Base-by-base conservation (phyloP, 768 basidiomycete genomes). In the Naganishia friedmannii region DNA sequence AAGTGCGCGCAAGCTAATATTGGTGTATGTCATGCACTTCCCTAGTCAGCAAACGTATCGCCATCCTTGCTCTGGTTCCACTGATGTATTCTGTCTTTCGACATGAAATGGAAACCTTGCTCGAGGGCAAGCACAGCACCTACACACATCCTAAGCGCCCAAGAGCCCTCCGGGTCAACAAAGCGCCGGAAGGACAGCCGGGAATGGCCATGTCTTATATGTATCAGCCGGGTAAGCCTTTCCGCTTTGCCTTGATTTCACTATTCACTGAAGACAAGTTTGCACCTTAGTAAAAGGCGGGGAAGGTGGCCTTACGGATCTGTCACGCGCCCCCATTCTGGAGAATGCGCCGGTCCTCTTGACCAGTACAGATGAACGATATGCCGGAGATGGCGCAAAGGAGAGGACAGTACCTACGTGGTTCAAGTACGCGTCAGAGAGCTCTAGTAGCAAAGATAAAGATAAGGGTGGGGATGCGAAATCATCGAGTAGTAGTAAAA, bases 171-270 rank as follows among this genome's bases (percentile, higher is more conserved):
- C 54, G 53, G 31, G 51, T 45, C 37, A 56, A 65, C 53, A 72
- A 69, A 23, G 54, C 55, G 34, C 68, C 53, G 37, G 55, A 66
- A 15, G 66, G 65, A 23, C 39, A 54, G 19, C 71, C 71, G 1
- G 71, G 66, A 28, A 55, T 72, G 71, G 71, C 57, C 39, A 42
- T 72, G 67, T 58, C 53, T 1, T 72, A 72, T 29, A 29, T 72
- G 58, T 72, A 68, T 37, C 67, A 55, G 17, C 71, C 67, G 8
- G 67, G 71, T 69, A 26, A 69, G 67, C 65, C 17, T 6, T n/a
- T 29, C 15, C 26, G 63, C 34, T 17, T 1, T 56, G 28, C 53
- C 19, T 23, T 23, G 12, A 19, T 26, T 19, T 26, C 6, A 39
- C 42, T 10, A 3, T n/a, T n/a, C n/a, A n/a, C 29, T 21, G 26